Evolutionary conservation across 371 early-diverging fungal genomes (phyloP).

Genomic region (Zancudomyces culisetae): DNA sequence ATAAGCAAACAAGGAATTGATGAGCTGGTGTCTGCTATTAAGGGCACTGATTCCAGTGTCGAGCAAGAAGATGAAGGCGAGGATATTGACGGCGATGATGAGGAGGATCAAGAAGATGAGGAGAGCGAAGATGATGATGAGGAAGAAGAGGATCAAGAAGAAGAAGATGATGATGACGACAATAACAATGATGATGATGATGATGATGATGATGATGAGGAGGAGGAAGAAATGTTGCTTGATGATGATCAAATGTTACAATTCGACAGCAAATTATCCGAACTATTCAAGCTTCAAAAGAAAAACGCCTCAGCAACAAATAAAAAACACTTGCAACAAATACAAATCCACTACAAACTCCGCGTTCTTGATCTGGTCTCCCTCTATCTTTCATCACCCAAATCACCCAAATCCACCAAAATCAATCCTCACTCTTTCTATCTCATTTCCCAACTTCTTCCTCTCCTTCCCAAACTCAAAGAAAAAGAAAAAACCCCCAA

Average conservation of each 20-base stretch:
- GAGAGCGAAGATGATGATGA: conserved; percentile 11
- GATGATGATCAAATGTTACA: conserved; percentile 83
- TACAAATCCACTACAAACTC: conserved; percentile 67
- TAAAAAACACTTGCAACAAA: conserved; percentile 35
- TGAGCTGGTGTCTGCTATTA: conserved; percentile 49
- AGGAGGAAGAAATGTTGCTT: conserved; percentile 42
- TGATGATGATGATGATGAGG: conserved; percentile 25
- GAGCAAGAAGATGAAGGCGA: conserved; percentile 24
- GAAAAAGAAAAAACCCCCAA: no score
- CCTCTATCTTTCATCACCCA: conserved; percentile 48
- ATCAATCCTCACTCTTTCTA: conserved; percentile 46
- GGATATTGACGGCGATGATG: conserved; percentile 21
- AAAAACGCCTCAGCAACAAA: conserved; percentile 53
- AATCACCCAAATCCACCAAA: conserved; percentile 45
- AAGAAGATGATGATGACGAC: conserved; percentile 16
- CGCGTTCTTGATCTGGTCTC: conserved; percentile 65
- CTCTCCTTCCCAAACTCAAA: no score
- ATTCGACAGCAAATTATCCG: conserved; percentile 78
- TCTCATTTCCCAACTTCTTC: conserved; percentile 38
- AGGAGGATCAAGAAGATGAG: conserved; percentile 9
- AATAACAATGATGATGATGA: conserved; percentile 14
- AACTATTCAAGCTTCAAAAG: conserved; percentile 53
- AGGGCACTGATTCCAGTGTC: conserved; percentile 25
- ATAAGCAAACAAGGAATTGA: conserved; percentile 56
- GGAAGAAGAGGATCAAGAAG: conserved; percentile 22